phyloP scores from a whole-genome alignment of 176 grass and related monocot genomes.

The Musa itinerans region DNA sequence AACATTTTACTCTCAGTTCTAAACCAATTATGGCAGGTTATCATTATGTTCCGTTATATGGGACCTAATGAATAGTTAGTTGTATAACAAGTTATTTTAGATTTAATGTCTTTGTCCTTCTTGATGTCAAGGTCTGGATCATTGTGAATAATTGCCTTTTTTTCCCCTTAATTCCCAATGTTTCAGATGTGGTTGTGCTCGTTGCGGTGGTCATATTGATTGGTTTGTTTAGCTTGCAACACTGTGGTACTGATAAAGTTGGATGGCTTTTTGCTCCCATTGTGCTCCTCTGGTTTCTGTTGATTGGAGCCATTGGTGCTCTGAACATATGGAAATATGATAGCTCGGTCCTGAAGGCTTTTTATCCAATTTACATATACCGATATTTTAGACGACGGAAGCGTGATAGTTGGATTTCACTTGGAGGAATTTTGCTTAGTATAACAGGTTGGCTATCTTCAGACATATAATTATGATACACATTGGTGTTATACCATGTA shows the following conservation, averaged over 20 bases:
- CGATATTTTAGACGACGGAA: constrained; percentile 49
- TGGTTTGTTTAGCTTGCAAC: constrained; percentile 96
- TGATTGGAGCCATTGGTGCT: constrained; percentile 80
- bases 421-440: constrained; percentile 93
- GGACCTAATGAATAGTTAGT: not conserved
- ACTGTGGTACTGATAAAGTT: constrained; percentile 94
- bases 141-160: constrained; percentile 6
- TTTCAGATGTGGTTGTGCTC: constrained; percentile 80
- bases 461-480: not conserved
- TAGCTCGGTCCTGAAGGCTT: constrained; percentile 74
- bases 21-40: not conserved
- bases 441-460: constrained; percentile 55
- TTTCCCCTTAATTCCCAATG: constrained; percentile 3
- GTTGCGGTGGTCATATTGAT: constrained; percentile 89
- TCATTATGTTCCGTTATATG: not conserved
- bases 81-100: not conserved
- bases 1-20: not conserved
- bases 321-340: constrained; percentile 78
- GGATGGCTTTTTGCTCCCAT: constrained; percentile 95
- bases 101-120: not conserved
- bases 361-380: constrained; percentile 74
- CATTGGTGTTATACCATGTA: not conserved
- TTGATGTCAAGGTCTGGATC: not conserved
- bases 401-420: constrained; percentile 56
- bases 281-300: constrained; percentile 87